Conservation (phyloP, 2,329 filamentous ascomycete genomes). For the Neocatenulostroma microsporum region DNA sequence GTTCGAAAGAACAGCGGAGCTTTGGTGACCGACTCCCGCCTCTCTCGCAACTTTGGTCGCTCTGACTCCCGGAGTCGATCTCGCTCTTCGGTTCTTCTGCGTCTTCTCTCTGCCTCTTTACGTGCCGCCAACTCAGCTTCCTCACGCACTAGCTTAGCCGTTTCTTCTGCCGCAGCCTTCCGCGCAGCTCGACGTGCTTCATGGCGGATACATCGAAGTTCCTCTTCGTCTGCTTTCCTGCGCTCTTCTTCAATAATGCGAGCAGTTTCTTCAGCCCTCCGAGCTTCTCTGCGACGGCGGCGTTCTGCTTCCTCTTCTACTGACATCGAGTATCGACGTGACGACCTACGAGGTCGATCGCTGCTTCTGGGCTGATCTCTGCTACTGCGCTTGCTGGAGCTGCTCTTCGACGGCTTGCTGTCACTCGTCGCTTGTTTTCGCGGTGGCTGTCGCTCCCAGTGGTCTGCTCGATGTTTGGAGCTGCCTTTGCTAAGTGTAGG, state of each 20-base stretch:
- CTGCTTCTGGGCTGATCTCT: slow-evolving; percentile 9
- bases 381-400: slow-evolving; percentile 16
- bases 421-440: slow-evolving; percentile 11
- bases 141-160: slow-evolving; percentile 13
- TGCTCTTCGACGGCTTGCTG: slow-evolving; percentile 13
- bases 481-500: slow-evolving; percentile 18
- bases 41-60: slow-evolving; percentile 1
- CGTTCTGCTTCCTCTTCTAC: slow-evolving; percentile 17
- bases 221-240: slow-evolving; percentile 19
- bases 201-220: slow-evolving; percentile 18
- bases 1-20: slow-evolving; percentile 9
- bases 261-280: slow-evolving; percentile 16
- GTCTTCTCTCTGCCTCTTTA: slow-evolving; percentile 15
- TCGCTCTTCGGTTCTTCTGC: slow-evolving; percentile 10
- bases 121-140: slow-evolving; percentile 15
- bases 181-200: slow-evolving; percentile 19
- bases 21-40: slow-evolving; percentile 8
- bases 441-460: slow-evolving; percentile 18
- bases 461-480: slow-evolving; percentile 16
- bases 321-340: slow-evolving; percentile 8
- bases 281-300: slow-evolving; percentile 12
- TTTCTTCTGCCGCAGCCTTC: slow-evolving; percentile 20
- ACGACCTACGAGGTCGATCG: slow-evolving; percentile 13
- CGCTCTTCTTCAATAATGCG: slow-evolving; percentile 18
- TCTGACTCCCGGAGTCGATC: slow-evolving; percentile 19